These are phyloP conservation scores for Climacium dendroides DNA, from an alignment of 225 moss, liverwort and hornwort species.

Conservation along the genomic window DNA sequence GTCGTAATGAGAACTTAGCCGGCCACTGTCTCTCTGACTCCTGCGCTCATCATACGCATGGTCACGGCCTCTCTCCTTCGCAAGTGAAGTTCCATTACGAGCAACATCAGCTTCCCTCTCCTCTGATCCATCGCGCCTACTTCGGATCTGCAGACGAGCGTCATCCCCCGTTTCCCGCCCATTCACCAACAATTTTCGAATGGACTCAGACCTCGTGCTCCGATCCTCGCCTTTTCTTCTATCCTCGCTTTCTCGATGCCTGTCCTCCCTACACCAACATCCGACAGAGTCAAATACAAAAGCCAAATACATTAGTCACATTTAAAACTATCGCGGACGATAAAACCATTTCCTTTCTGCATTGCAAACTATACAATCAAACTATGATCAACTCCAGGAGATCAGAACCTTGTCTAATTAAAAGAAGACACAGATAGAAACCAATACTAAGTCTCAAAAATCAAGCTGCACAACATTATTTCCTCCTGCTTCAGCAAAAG, in stretches of 20 bases:
- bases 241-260: constrained; percentile 54
- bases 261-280: constrained; percentile 52
- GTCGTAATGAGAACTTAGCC: constrained; percentile 72
- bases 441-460: background rate
- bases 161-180: constrained; percentile 58
- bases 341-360: background rate
- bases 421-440: background rate
- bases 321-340: background rate
- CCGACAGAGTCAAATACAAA: background rate
- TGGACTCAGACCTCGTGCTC: constrained; percentile 42
- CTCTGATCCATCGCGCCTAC: constrained; percentile 51
- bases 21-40: constrained; percentile 68
- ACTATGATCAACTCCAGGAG: background rate
- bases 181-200: constrained; percentile 41
- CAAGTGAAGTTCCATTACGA: constrained; percentile 57
- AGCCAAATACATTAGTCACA: background rate
- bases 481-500: background rate
- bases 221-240: constrained; percentile 70
- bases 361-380: background rate
- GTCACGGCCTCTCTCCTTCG: constrained; percentile 57
- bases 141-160: constrained; percentile 57
- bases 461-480: background rate
- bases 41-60: constrained; percentile 71
- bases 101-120: constrained; percentile 42
- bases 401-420: background rate